Conservation (phyloP, 2,329 filamentous ascomycete genomes). For the Aureobasidium sp. region DNA sequence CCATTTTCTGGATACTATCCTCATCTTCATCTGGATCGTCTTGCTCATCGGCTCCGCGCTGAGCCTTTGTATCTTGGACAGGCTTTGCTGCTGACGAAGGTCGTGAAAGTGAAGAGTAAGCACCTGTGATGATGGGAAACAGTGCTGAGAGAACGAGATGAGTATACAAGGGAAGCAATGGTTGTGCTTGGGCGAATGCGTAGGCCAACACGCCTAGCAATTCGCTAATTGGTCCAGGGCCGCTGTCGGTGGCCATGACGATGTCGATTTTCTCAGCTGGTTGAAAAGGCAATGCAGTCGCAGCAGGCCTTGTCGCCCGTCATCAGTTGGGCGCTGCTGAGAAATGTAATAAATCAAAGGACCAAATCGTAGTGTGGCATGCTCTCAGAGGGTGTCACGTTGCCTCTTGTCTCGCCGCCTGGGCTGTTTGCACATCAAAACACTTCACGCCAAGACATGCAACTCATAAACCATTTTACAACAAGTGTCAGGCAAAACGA, state of each 20-base stretch:
- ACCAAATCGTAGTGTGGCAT: not conserved
- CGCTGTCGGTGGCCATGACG: conserved; percentile 1
- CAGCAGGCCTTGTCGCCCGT: not conserved
- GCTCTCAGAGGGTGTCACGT: not conserved
- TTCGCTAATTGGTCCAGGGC: conserved; percentile 16
- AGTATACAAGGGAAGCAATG: conserved; percentile 46
- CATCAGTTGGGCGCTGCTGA: not conserved
- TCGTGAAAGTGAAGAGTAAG: conserved; percentile 76
- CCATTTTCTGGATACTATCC: conserved; percentile 51
- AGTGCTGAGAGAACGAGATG: conserved; percentile 64
- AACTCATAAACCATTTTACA: not conserved
- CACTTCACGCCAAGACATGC: conserved; percentile 7
- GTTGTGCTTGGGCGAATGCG: conserved; percentile 14
- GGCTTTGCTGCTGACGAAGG: conserved; percentile 70
- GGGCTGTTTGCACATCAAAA: conserved; percentile 9
- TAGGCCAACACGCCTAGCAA: conserved; percentile 16
- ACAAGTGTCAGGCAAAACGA: not conserved
- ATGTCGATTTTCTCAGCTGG: not conserved
- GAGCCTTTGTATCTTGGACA: conserved; percentile 32
- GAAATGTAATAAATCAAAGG: not conserved
- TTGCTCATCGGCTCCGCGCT: conserved; percentile 37
- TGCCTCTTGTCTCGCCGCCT: not conserved
- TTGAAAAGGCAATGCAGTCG: not conserved
- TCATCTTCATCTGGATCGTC: conserved; percentile 50
- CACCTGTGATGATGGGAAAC: conserved; percentile 74